A percentile compares a stretch with the other conserved stretches of the same genome.
These are phyloP conservation scores for Paragyromitra xinjiangensis DNA, from an alignment of 495 filamentous ascomycete genomes.

Conservation along the genomic window DNA sequence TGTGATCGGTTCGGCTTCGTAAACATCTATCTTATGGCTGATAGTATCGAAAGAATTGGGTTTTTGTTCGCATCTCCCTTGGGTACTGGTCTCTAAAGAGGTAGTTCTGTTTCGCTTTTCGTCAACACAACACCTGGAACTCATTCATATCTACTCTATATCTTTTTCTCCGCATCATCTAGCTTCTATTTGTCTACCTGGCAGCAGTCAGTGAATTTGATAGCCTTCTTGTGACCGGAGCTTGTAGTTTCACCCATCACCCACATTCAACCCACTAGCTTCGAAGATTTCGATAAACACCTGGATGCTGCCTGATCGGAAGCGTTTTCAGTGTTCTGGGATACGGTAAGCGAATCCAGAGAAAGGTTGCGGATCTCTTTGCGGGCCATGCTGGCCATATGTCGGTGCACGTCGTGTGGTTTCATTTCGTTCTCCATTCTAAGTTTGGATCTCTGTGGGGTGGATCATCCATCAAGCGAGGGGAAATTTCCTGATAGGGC, in stretches of 20 bases:
- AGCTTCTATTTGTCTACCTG: neutral
- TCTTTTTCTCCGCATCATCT: neutral
- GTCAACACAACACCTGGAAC: no score
- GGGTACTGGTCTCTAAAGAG: neutral
- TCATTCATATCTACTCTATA: no score
- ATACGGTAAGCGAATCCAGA: no score
- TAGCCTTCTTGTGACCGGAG: neutral
- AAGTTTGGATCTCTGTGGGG: slow-evolving; percentile 4
- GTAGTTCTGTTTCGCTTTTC: neutral
- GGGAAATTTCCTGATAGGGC: slow-evolving; percentile 42
- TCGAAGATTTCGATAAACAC: no score
- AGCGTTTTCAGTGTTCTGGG: no score
- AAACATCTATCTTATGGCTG: neutral
- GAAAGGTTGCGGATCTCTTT: no score
- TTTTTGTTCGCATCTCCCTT: neutral
- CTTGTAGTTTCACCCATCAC: neutral
- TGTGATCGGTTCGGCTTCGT: slow-evolving; percentile 1
- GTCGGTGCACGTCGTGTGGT: no score
- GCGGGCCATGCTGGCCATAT: no score
- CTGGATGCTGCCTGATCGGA: no score
- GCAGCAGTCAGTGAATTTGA: neutral
- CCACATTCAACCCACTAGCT: neutral
- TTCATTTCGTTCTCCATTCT: neutral
- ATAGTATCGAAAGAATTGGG: neutral
- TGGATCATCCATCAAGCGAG: slow-evolving; percentile 14